Base-by-base conservation (phyloP, 2,329 filamentous ascomycete species). In the Didymella segeticola region DNA sequence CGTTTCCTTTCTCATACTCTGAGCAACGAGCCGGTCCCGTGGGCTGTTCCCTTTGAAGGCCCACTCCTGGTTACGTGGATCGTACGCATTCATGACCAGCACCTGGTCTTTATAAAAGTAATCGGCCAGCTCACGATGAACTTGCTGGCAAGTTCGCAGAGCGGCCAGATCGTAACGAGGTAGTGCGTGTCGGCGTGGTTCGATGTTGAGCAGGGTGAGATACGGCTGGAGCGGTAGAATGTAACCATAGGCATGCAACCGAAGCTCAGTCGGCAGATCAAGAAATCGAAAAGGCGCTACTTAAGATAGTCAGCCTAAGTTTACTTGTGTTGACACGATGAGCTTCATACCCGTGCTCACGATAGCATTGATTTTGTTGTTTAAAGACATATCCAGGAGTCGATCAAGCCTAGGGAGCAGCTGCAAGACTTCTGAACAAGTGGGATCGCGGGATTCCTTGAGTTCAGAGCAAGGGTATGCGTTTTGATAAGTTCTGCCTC, bases 101-200 rank as follows among this genome's bases (percentile, higher is more conserved):
- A 45, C 37, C 25, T 49, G 33, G 25, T 55, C 38, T 27, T 46
- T 49, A 23, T 55, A 55, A 20, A 55, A 55, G 26, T 55, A 14
- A 29, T 46, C 23, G 36, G 46, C 27, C 11, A 55, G 45, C 41
- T 55, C 52, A 45, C 14, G 15, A 23, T 55, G n/a, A 20, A 49
- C 17, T 30, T 25, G 23, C 30, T 25, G 31, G 23, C 52, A 55
- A 30, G 39, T 50, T 12, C 50, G 43, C 23, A 53, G 43, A 41
- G 37, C 29, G 29, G 37, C 38, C 30, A 53, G 50, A 43, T 48
- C 38, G 43, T 53, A 53, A 30, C 50, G 43, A 43, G 50, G 43
- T 23, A 48, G 25, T 47, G 36, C 43, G 43, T 53, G 38, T 15
- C 22, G 50, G 36, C 29, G 43, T 29, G 43, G 43, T 37, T 47